A percentile compares a stretch with the other conserved stretches of the same genome.
Evolutionary conservation across 306 rosid species (phyloP).

Genomic region (Corylus heterophylla): DNA sequence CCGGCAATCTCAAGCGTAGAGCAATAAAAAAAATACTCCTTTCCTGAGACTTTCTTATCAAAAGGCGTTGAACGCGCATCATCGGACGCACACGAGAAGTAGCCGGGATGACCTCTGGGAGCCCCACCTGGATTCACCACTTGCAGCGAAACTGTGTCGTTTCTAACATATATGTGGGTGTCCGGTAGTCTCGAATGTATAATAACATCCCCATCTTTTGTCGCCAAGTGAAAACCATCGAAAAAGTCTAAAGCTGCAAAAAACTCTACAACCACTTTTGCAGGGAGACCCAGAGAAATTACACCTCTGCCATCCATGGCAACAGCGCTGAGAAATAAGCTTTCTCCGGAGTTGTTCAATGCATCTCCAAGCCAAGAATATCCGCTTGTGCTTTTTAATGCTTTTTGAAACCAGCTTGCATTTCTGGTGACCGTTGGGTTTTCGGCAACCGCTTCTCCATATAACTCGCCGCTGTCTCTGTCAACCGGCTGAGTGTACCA

Average conservation of each 20-base stretch:
- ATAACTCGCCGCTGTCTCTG: constrained; percentile 17
- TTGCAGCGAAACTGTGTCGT: background rate
- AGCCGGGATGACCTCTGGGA: background rate
- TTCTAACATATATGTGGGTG: background rate
- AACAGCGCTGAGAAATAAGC: constrained; percentile 20
- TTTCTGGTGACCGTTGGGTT: background rate
- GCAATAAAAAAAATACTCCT: constrained; percentile 2
- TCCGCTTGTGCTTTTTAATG: constrained; percentile 27
- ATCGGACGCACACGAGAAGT: constrained; percentile 15
- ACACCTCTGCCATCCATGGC: constrained; percentile 29
- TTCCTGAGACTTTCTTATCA: background rate
- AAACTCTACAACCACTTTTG: background rate
- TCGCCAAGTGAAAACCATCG: constrained; percentile 24
- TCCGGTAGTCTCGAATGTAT: constrained; percentile 12
- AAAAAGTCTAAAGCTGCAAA: constrained; percentile 18
- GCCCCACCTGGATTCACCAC: constrained; percentile 1
- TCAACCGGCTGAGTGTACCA: constrained; percentile 23
- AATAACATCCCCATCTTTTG: constrained; percentile 21
- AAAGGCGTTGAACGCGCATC: background rate
- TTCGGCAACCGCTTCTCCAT: constrained; percentile 7
- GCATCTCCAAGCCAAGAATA: constrained; percentile 15
- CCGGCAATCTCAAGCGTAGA: constrained; percentile 23
- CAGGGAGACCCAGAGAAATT: constrained; percentile 25
- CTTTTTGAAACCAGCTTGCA: constrained; percentile 26
- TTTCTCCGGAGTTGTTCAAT: constrained; percentile 7